Evolutionary conservation across 345 rosid genomes (phyloP).

Genomic region (Aquilaria yunnanensis): DNA sequence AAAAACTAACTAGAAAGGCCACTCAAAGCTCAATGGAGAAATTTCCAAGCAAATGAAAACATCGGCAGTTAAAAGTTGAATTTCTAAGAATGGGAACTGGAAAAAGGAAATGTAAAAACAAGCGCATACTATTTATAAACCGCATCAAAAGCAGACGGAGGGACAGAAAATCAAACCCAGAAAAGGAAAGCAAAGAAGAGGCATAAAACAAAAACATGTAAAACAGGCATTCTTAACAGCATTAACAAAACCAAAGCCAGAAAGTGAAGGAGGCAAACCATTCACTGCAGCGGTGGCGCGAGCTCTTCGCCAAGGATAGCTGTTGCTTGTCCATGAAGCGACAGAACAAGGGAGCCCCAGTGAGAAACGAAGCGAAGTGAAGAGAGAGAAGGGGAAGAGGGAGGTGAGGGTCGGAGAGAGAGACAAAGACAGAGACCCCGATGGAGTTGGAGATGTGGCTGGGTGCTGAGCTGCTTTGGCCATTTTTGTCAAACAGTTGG

Average conservation of each 20-base stretch:
- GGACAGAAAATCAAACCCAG: background rate
- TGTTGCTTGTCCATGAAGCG: slow-evolving; percentile 66
- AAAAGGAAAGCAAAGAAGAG: background rate
- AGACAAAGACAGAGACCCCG: slow-evolving; percentile 24
- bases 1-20: too few relatives aligned
- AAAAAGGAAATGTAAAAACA: background rate
- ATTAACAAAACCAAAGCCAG: background rate
- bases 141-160: background rate
- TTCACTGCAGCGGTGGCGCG: slow-evolving; percentile 84
- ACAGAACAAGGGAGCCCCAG: slow-evolving; percentile 3
- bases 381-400: slow-evolving; percentile 4
- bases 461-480: slow-evolving; percentile 25
- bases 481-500: slow-evolving; percentile 37
- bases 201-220: background rate
- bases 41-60: too few relatives aligned
- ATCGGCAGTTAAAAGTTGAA: too few relatives aligned
- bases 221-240: background rate
- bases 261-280: slow-evolving; percentile 39
- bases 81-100: background rate
- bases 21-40: too few relatives aligned
- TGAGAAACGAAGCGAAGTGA: slow-evolving; percentile 2
- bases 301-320: slow-evolving; percentile 63
- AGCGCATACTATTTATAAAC: background rate
- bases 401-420: slow-evolving; percentile 14
- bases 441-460: slow-evolving; percentile 28